A percentile compares a stretch with the other conserved stretches of the same genome.
phyloP scores from a whole-genome alignment of 2,329 filamentous ascomycete genomes.

The Pezicula carpinea region DNA sequence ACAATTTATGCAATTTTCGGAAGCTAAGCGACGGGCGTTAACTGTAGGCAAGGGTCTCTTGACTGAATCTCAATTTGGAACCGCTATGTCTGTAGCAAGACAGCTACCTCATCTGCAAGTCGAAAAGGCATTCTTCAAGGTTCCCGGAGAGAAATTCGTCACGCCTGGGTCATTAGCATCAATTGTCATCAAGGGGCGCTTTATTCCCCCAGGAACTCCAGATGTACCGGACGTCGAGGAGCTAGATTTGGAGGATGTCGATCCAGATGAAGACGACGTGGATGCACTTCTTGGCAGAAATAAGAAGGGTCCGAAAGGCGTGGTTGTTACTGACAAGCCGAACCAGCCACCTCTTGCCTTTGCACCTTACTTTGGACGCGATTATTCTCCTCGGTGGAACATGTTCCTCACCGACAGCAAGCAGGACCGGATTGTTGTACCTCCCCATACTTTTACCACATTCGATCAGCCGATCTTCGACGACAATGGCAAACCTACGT shows the following conservation, averaged over 20 bases:
- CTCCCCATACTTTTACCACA: conserved; percentile 88
- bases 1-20: conserved; percentile 81
- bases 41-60: conserved; percentile 68
- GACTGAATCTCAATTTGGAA: conserved; percentile 69
- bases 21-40: conserved; percentile 66
- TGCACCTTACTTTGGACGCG: conserved; percentile 84
- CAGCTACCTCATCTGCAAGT: conserved; percentile 82
- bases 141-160: conserved; percentile 87
- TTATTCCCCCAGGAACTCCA: conserved; percentile 80
- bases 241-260: conserved; percentile 80
- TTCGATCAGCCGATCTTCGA: conserved; percentile 89
- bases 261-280: conserved; percentile 88
- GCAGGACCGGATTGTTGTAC: conserved; percentile 92
- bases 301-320: conserved; percentile 61
- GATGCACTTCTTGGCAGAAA: conserved; percentile 76
- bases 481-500: conserved; percentile 79
- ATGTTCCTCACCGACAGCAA: conserved; percentile 92
- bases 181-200: conserved; percentile 89
- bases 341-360: conserved; percentile 81
- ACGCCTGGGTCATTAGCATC: conserved; percentile 90
- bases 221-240: conserved; percentile 71
- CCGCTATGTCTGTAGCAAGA: conserved; percentile 70
- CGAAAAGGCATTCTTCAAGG: conserved; percentile 97
- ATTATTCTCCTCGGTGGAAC: conserved; percentile 88
- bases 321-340: conserved; percentile 53